A percentile compares a stretch with the other conserved stretches of the same genome.
Evolutionary conservation across 495 filamentous ascomycete genomes (phyloP).

Genomic region (Aspergillus cristatus): DNA sequence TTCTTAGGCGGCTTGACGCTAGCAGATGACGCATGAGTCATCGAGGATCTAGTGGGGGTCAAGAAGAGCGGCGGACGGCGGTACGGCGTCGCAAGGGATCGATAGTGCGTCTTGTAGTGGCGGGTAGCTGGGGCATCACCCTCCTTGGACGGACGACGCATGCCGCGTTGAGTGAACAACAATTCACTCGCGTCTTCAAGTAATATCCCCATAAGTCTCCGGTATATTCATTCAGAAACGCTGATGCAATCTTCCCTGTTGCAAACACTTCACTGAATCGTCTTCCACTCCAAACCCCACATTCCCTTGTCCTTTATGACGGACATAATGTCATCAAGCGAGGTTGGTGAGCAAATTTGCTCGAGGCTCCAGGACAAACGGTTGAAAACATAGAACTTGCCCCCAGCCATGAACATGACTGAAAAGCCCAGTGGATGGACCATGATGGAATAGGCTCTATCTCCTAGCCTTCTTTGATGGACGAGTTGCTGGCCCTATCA

Average conservation of each 20-base stretch:
- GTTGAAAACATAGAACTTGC: too few relatives aligned
- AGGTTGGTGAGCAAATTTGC: too few relatives aligned
- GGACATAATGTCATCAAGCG: too few relatives aligned
- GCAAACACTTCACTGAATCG: too few relatives aligned
- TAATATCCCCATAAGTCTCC: conserved; percentile 33
- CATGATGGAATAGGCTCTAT: too few relatives aligned
- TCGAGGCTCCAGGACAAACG: too few relatives aligned
- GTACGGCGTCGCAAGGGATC: conserved; percentile 19
- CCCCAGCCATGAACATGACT: too few relatives aligned
- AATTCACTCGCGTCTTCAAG: conserved; percentile 23
- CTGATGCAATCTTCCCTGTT: conserved; percentile 18
- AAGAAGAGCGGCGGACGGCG: conserved; percentile 43
- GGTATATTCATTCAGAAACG: conserved; percentile 26
- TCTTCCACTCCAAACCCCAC: too few relatives aligned
- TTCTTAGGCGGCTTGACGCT: conserved; percentile 50
- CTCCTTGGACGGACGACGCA: conserved; percentile 20
- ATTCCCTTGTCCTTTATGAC: too few relatives aligned
- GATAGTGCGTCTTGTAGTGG: conserved; percentile 9
- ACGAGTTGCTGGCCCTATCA: too few relatives aligned
- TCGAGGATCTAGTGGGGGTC: conserved; percentile 74
- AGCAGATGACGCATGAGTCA: conserved; percentile 45
- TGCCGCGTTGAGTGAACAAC: conserved; percentile 14
- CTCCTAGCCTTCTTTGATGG: too few relatives aligned
- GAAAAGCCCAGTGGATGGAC: too few relatives aligned
- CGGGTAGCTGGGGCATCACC: conserved; percentile 6